Percentiles rank a stretch among this genome's conserved stretches.
Evolutionary conservation across 176 grass and related monocot species (phyloP).

Genomic region (Triticum urartu): DNA sequence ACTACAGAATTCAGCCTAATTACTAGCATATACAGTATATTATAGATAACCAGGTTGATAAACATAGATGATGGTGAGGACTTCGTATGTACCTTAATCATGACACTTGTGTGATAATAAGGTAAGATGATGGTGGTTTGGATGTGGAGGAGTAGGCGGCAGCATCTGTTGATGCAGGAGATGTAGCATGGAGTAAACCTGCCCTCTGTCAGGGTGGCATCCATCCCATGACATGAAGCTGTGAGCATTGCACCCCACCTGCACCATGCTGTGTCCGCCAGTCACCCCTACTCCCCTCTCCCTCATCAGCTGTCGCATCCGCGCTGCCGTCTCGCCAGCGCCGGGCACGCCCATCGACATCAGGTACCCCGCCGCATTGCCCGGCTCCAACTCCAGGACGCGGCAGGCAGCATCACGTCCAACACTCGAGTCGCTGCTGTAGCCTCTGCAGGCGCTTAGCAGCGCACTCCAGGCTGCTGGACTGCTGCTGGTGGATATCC

Average conservation of each 20-base stretch:
- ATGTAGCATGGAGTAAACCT: conserved; percentile 47
- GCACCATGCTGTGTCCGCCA: conserved; percentile 38
- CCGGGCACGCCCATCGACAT: conserved; percentile 19
- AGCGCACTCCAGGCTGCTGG: conserved; percentile 52
- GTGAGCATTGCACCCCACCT: conserved; percentile 5
- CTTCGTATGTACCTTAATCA: neutral
- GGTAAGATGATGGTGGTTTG: neutral
- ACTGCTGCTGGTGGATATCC: neutral
- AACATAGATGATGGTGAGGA: neutral
- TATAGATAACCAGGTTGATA: neutral
- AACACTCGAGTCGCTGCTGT: neutral
- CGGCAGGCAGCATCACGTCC: conserved; percentile 10
- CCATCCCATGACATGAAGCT: conserved; percentile 55
- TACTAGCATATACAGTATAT: neutral
- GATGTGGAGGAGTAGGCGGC: neutral
- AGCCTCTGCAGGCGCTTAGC: conserved; percentile 50
- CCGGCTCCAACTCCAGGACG: conserved; percentile 54
- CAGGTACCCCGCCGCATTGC: conserved; percentile 48
- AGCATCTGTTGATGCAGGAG: conserved; percentile 26
- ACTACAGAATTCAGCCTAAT: neutral
- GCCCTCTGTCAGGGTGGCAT: conserved; percentile 35
- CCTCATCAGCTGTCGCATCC: conserved; percentile 32
- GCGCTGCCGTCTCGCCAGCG: neutral
- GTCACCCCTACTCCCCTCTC: conserved; percentile 39
- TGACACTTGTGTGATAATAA: neutral